Conservation (phyloP, 805 yeast species). For the Barnettozyma wickerhamii region DNA sequence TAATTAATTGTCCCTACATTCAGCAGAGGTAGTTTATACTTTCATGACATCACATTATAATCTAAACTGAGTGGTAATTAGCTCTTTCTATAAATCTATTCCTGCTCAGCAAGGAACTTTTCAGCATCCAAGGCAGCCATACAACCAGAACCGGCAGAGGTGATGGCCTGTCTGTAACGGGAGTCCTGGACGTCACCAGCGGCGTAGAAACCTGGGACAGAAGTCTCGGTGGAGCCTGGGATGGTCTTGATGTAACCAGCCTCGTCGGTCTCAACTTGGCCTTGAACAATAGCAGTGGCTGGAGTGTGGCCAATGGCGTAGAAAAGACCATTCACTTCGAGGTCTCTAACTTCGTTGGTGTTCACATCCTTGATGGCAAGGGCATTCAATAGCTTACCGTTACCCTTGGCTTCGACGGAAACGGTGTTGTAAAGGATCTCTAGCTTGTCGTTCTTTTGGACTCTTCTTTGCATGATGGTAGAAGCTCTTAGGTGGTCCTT, state of each 20-base stretch:
- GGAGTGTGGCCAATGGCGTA: constrained; percentile 98
- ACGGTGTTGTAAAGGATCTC: constrained; percentile 88
- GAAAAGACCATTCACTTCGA: constrained; percentile 86
- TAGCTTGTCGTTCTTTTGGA: constrained; percentile 74
- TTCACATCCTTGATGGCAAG: constrained; percentile 66
- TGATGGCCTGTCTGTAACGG: constrained; percentile 96
- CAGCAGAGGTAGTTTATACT: too few relatives aligned
- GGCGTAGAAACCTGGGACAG: constrained; percentile 89
- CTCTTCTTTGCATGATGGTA: constrained; percentile 95
- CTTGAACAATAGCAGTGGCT: constrained; percentile 78
- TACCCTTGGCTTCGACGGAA: constrained; percentile 86
- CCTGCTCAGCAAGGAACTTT: constrained; percentile 64
- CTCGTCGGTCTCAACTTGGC: constrained; percentile 75
- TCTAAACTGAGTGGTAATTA: background rate
- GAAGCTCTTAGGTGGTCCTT: constrained; percentile 94
- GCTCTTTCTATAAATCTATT: constrained; percentile 21
- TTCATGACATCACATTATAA: background rate
- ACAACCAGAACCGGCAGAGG: constrained; percentile 99
- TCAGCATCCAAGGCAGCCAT: constrained; percentile 98
- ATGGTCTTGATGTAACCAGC: constrained; percentile 84
- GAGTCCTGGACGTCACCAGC: constrained; percentile 99
- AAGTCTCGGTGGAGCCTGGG: constrained; percentile 86
- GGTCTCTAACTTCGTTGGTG: constrained; percentile 62
- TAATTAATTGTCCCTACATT: too few relatives aligned
- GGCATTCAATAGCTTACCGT: constrained; percentile 73